phyloP scores from a whole-genome alignment of 768 basidiomycete species.

The Dacryopinax primogenitus region DNA sequence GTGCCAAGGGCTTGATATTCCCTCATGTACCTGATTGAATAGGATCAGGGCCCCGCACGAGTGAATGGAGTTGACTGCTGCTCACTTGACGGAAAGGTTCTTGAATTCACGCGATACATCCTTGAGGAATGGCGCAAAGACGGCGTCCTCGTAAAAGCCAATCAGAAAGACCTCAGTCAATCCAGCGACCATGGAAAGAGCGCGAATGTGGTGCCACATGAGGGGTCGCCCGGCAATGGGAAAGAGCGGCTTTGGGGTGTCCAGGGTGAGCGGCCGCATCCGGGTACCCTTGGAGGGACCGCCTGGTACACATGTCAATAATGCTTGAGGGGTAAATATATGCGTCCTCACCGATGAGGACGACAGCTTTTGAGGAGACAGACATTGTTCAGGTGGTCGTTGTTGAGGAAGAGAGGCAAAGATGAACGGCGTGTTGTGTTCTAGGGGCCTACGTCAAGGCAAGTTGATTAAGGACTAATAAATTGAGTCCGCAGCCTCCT shows the following conservation, averaged over 20 bases:
- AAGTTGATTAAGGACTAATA: not conserved
- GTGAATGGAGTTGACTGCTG: not conserved
- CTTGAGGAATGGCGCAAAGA: constrained; percentile 31
- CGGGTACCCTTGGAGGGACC: constrained; percentile 28
- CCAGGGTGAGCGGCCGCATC: constrained; percentile 17
- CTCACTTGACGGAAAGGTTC: constrained; percentile 27
- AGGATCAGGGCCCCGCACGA: not conserved
- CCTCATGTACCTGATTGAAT: constrained; percentile 27
- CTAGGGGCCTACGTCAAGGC: not conserved
- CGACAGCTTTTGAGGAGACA: constrained; percentile 25
- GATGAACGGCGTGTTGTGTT: not conserved
- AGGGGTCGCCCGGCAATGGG: constrained; percentile 30
- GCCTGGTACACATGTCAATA: constrained; percentile 15
- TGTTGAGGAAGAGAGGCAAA: constrained; percentile 5
- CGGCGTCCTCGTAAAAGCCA: constrained; percentile 32
- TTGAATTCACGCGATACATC: constrained; percentile 32
- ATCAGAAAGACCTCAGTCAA: constrained; percentile 31
- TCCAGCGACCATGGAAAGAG: constrained; percentile 28
- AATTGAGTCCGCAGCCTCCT: not conserved
- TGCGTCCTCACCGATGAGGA: constrained; percentile 20
- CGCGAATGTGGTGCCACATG: constrained; percentile 33
- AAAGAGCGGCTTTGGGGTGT: constrained; percentile 32
- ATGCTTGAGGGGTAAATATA: not conserved
- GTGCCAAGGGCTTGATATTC: constrained; percentile 33
- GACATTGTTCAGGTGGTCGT: not conserved